Conservation (phyloP, 2,329 filamentous ascomycete genomes). For the Celoporthe dispersa region DNA sequence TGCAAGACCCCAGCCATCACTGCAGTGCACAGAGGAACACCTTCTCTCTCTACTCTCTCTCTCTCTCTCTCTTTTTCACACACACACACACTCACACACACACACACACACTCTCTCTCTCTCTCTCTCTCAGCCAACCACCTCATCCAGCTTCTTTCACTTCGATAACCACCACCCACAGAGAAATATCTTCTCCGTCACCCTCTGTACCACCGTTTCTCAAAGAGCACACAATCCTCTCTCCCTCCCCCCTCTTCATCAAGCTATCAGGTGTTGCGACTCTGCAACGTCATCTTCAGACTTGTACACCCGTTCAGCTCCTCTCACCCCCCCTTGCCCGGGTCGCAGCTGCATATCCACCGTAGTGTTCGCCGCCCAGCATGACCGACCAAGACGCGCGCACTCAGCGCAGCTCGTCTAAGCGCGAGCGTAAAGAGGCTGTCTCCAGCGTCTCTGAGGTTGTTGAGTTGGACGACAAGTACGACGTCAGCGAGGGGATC, state of each 20-base stretch:
- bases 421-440: slow-evolving; percentile 11
- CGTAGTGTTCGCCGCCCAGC: not conserved
- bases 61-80: not conserved
- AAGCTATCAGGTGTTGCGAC: not conserved
- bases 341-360: not conserved
- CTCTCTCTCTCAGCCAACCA: not conserved
- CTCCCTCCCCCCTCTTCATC: not conserved
- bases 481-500: slow-evolving; percentile 19
- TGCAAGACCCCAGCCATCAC: not conserved
- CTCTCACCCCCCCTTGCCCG: not conserved
- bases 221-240: not conserved
- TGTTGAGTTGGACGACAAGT: slow-evolving; percentile 27
- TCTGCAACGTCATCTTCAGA: slow-evolving; percentile 1
- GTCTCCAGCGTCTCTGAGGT: slow-evolving; percentile 23
- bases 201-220: not conserved
- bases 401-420: not conserved
- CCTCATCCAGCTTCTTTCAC: not conserved
- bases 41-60: no score
- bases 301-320: not conserved
- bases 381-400: slow-evolving; percentile 10
- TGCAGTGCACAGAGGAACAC: not conserved
- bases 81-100: no score
- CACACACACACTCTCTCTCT: not conserved
- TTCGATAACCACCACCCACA: slow-evolving; percentile 8
- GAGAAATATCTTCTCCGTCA: not conserved